Percentiles rank a stretch among this genome's conserved stretches.
These are phyloP conservation scores for Trypanosoma grayi DNA, from an alignment of 208 protist genomes.

Conservation along the genomic window DNA sequence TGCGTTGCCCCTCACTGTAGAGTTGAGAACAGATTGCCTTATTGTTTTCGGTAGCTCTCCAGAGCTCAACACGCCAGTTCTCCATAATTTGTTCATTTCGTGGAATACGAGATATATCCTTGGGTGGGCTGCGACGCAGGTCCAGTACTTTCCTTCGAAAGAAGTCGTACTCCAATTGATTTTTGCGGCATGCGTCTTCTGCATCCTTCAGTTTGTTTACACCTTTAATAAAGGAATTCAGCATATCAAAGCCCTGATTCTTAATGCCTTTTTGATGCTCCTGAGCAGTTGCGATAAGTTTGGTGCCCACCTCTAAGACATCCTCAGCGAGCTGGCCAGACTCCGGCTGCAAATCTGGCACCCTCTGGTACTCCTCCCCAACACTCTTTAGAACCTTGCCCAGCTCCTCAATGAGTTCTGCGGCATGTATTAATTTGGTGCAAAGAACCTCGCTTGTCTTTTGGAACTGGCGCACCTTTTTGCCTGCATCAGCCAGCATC, in stretches of 20 bases:
- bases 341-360: constrained; percentile 55
- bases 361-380: constrained; percentile 60
- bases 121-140: constrained; percentile 42
- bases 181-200: constrained; percentile 49
- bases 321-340: constrained; percentile 52
- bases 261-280: constrained; percentile 63
- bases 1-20: constrained; percentile 52
- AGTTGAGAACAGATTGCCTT: constrained; percentile 61
- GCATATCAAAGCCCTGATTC: constrained; percentile 53
- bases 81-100: constrained; percentile 79
- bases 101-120: constrained; percentile 64
- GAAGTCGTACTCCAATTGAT: constrained; percentile 79
- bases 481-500: constrained; percentile 33
- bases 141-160: constrained; percentile 70
- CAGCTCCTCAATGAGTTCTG: constrained; percentile 70
- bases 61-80: constrained; percentile 75
- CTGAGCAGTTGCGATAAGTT: constrained; percentile 44
- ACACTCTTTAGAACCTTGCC: constrained; percentile 61
- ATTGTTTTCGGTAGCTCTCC: constrained; percentile 56
- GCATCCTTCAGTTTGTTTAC: constrained; percentile 45
- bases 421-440: constrained; percentile 50
- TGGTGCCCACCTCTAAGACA: constrained; percentile 45
- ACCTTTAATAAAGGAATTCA: constrained; percentile 48
- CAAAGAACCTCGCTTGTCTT: constrained; percentile 42
- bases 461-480: constrained; percentile 50